Evolutionary conservation across 2,329 filamentous ascomycete species (phyloP).

Genomic region (Mariannaea elegans): DNA sequence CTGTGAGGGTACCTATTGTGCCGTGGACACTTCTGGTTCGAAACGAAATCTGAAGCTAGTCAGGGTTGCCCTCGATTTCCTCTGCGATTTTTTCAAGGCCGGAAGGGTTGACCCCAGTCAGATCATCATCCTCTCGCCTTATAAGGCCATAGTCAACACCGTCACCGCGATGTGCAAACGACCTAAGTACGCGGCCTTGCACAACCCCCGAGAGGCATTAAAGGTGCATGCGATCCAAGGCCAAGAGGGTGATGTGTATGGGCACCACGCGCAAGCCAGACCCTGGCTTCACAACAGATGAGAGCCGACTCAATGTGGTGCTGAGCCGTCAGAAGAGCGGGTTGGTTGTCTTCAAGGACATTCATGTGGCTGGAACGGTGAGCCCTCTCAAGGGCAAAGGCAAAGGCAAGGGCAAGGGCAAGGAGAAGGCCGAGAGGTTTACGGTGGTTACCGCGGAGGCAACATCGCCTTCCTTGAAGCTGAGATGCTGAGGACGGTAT

Average conservation of each 20-base stretch:
- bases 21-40: background rate
- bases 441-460: background rate
- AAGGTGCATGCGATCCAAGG: constrained; percentile 37
- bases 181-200: constrained; percentile 19
- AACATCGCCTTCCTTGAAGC: too few relatives aligned
- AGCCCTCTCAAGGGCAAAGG: background rate
- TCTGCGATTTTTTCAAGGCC: constrained; percentile 19
- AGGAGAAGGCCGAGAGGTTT: background rate
- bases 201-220: constrained; percentile 3
- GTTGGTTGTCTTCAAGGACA: constrained; percentile 3
- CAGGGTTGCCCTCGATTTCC: constrained; percentile 27
- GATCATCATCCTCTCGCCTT: constrained; percentile 27
- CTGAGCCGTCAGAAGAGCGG: too few relatives aligned
- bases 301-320: constrained; percentile 11
- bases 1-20: background rate
- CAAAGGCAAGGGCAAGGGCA: too few relatives aligned
- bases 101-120: constrained; percentile 11
- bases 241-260: constrained; percentile 33
- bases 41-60: constrained; percentile 19
- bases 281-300: constrained; percentile 7
- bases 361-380: background rate
- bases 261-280: constrained; percentile 11
- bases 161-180: constrained; percentile 15
- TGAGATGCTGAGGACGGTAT: too few relatives aligned
- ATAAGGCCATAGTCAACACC: constrained; percentile 25